Percentiles rank a stretch among this genome's conserved stretches.
Evolutionary conservation across 1,139 yeast species (phyloP).

Genomic region (Lodderomyces jiufengensis): DNA sequence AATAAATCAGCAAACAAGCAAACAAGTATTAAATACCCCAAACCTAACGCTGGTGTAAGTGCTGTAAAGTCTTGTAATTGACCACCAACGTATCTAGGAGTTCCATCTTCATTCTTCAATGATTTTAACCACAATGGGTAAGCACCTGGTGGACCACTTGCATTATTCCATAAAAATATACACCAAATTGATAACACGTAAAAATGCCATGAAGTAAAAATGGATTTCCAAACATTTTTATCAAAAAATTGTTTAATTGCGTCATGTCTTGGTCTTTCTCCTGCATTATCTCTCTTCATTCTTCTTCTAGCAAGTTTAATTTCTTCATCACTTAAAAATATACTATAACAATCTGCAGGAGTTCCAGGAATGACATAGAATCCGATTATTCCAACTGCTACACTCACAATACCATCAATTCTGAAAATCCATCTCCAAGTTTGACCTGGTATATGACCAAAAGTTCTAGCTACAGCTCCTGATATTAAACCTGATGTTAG

Average conservation of each 20-base stretch:
- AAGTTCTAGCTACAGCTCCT: constrained; percentile 49
- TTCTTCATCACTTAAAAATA: constrained; percentile 60
- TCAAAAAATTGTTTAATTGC: constrained; percentile 29
- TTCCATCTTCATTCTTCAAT: constrained; percentile 24
- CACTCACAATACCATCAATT: constrained; percentile 59
- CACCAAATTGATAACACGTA: constrained; percentile 51
- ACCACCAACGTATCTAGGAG: constrained; percentile 27
- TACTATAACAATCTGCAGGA: constrained; percentile 56
- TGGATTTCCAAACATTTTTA: constrained; percentile 43
- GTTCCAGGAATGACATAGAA: constrained; percentile 66
- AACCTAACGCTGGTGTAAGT: constrained; percentile 43
- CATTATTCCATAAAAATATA: constrained; percentile 62
- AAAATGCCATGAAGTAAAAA: constrained; percentile 54
- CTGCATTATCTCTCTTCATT: constrained; percentile 43
- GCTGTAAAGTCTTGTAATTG: constrained; percentile 40
- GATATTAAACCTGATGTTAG: constrained; percentile 63
- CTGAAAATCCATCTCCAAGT: constrained; percentile 79
- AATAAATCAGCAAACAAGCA: constrained; percentile 48
- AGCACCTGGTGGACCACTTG: constrained; percentile 44
- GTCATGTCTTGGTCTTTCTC: constrained; percentile 26
- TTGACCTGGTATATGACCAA: constrained; percentile 47
- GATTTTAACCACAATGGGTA: constrained; percentile 48
- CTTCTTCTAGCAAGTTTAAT: constrained; percentile 58
- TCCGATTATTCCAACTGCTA: constrained; percentile 60
- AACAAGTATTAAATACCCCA: constrained; percentile 36